These are phyloP conservation scores for Clitopilus passeckerianus DNA, from an alignment of 768 basidiomycete genomes.

Conservation along the genomic window DNA sequence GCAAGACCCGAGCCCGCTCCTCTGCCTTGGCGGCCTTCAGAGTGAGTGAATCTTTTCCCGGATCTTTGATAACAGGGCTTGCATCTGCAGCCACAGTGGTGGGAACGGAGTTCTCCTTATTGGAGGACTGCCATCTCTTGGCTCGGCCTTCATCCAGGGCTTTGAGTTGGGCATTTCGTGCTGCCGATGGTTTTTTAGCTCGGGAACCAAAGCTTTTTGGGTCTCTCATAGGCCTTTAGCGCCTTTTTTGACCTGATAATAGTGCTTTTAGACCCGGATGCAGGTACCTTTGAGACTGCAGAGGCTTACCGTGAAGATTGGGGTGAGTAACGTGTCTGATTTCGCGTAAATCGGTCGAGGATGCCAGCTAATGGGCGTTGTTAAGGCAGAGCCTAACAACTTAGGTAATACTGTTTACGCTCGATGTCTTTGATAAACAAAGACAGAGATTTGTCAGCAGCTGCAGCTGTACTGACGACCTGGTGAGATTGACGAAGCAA, in stretches of 20 bases:
- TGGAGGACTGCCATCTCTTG: background rate
- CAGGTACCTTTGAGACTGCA: background rate
- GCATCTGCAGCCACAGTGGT: background rate
- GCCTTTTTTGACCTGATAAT: background rate
- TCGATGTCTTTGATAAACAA: no score
- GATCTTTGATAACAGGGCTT: no score
- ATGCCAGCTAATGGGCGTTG: background rate
- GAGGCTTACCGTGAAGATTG: background rate
- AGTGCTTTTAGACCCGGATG: background rate
- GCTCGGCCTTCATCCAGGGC: background rate
- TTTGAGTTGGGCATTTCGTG: background rate
- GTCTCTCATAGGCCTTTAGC: background rate
- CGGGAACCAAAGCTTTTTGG: background rate
- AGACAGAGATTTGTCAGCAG: no score
- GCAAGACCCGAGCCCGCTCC: background rate
- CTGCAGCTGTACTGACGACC: no score
- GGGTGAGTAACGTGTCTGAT: background rate
- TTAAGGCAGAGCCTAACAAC: no score
- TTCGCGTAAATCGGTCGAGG: background rate
- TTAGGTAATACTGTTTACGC: no score
- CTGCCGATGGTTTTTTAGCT: background rate
- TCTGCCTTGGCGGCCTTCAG: background rate
- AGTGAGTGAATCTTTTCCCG: no score
- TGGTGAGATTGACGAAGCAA: no score
- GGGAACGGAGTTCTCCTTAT: background rate